phyloP scores from a whole-genome alignment of 2,329 filamentous ascomycete genomes.

The Pseudogymnoascus sp. region DNA sequence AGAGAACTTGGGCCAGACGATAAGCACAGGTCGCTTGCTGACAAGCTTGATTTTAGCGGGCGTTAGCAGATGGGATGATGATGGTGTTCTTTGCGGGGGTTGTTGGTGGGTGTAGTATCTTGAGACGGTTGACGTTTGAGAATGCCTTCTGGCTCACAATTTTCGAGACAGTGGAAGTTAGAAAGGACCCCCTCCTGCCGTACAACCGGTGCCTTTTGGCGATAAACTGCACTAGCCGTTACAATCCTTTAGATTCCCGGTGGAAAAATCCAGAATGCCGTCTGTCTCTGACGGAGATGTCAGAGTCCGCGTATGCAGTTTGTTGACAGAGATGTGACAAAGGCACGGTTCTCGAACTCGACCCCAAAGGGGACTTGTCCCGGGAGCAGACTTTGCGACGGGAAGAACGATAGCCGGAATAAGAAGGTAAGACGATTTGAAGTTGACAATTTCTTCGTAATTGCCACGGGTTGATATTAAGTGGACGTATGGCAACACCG shows the following conservation, averaged over 20 bases:
- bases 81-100: not conserved
- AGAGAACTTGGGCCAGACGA: not conserved
- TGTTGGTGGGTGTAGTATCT: not conserved
- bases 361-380: not conserved
- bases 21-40: not conserved
- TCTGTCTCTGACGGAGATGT: not conserved
- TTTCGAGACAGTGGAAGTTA: not conserved
- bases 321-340: not conserved
- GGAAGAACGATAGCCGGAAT: not conserved
- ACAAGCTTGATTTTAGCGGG: constrained; percentile 2
- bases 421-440: not conserved
- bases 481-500: not conserved
- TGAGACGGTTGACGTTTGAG: constrained; percentile 3
- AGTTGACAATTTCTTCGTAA: not conserved
- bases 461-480: not conserved
- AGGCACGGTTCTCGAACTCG: not conserved
- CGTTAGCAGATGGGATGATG: not conserved
- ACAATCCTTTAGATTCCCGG: not conserved
- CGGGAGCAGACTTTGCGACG: not conserved
- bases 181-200: not conserved
- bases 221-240: not conserved
- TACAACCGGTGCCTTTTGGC: not conserved
- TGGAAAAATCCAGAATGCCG: not conserved
- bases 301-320: not conserved
- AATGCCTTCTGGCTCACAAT: not conserved